Evolutionary conservation across 306 rosid species (phyloP).

Genomic region (Cicer bijugum): DNA sequence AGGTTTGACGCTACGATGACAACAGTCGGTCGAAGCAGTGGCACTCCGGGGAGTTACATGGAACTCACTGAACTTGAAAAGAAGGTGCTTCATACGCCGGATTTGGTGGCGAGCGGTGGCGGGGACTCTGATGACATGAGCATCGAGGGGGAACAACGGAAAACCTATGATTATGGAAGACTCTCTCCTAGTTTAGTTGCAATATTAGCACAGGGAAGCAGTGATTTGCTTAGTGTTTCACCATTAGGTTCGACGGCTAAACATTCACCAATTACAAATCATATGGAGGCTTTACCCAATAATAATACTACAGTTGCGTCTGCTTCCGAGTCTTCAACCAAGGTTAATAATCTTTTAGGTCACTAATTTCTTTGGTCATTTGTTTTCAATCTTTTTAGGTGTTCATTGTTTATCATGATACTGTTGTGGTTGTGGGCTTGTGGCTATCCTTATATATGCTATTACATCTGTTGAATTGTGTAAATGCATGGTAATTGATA

Average conservation of each 20-base stretch:
- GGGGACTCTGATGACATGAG: constrained; percentile 82
- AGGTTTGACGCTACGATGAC: constrained; percentile 51
- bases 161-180: constrained; percentile 57
- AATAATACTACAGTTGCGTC: constrained; percentile 36
- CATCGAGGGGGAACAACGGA: constrained; percentile 61
- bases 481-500: not conserved
- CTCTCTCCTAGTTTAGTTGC: constrained; percentile 68
- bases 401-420: constrained; percentile 32
- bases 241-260: constrained; percentile 30
- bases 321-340: constrained; percentile 43
- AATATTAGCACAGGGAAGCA: constrained; percentile 64
- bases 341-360: constrained; percentile 46
- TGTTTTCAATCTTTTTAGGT: constrained; percentile 12
- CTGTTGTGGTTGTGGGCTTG: constrained; percentile 1
- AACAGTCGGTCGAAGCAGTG: constrained; percentile 50
- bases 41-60: constrained; percentile 67
- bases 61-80: constrained; percentile 56
- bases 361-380: not conserved
- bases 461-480: constrained; percentile 32
- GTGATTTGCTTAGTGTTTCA: constrained; percentile 49
- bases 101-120: constrained; percentile 48
- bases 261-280: constrained; percentile 33
- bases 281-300: constrained; percentile 27
- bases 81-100: constrained; percentile 43
- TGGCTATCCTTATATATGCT: constrained; percentile 15